Conservation (phyloP, 352 stramenopile genomes). For the Phytophthora fragariaefolia region DNA sequence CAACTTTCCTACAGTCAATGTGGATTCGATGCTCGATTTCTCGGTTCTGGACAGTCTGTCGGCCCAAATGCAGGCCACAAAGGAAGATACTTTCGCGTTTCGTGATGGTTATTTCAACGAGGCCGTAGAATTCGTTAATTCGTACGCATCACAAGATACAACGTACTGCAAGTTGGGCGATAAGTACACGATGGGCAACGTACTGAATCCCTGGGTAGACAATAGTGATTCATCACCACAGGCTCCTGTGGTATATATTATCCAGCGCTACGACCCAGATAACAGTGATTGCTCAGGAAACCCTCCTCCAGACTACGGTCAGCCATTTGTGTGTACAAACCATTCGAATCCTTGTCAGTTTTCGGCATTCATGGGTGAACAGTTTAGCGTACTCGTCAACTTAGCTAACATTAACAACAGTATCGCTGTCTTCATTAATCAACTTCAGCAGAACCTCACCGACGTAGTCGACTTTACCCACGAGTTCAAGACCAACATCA, state of each 20-base stretch:
- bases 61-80: constrained; percentile 28
- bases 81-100: constrained; percentile 38
- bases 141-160: constrained; percentile 29
- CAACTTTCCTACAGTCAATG: constrained; percentile 47
- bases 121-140: constrained; percentile 39
- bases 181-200: constrained; percentile 40
- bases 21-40: constrained; percentile 53
- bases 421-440: constrained; percentile 39
- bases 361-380: constrained; percentile 28
- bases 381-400: constrained; percentile 18
- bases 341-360: constrained; percentile 24
- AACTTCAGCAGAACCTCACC: constrained; percentile 50
- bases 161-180: constrained; percentile 26
- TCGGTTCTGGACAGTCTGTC: constrained; percentile 49
- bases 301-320: constrained; percentile 15
- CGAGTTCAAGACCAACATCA: constrained; percentile 57
- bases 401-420: constrained; percentile 37
- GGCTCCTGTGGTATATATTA: constrained; percentile 19
- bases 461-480: constrained; percentile 41
- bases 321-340: constrained; percentile 19
- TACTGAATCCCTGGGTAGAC: constrained; percentile 48
- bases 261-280: constrained; percentile 7
- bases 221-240: constrained; percentile 14
- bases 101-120: constrained; percentile 23
- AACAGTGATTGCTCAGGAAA: constrained; percentile 14